Evolutionary conservation across 2,329 filamentous ascomycete genomes (phyloP).

Genomic region (Neonectria faginata): DNA sequence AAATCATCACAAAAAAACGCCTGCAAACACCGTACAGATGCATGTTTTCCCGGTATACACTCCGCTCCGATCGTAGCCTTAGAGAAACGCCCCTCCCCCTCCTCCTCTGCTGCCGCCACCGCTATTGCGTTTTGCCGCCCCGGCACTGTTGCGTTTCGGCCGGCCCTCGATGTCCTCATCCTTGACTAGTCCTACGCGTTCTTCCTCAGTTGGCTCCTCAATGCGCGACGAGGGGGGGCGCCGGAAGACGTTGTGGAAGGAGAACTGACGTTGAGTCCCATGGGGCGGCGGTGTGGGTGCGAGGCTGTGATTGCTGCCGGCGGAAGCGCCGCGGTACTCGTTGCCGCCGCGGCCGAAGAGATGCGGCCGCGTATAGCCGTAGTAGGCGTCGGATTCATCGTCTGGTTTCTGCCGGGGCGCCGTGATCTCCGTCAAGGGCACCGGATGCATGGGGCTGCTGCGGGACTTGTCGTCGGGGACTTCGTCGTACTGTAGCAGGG

Average conservation of each 20-base stretch:
- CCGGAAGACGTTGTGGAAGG: constrained; percentile 86
- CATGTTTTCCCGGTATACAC: constrained; percentile 27
- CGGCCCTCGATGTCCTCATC: constrained; percentile 53
- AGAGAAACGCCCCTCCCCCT: constrained; percentile 34
- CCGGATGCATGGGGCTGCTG: constrained; percentile 68
- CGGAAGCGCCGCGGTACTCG: constrained; percentile 62
- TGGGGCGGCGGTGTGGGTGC: constrained; percentile 73
- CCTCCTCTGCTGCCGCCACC: constrained; percentile 1
- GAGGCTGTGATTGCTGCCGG: constrained; percentile 54
- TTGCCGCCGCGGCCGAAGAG: constrained; percentile 61
- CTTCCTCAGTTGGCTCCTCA: constrained; percentile 77
- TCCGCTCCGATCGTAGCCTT: constrained; percentile 19
- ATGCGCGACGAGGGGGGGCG: constrained; percentile 50
- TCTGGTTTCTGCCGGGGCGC: constrained; percentile 60
- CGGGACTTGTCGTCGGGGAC: constrained; percentile 57
- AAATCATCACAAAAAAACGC: constrained; percentile 31
- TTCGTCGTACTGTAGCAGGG: constrained; percentile 50
- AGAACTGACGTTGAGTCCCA: constrained; percentile 82
- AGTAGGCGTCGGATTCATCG: constrained; percentile 57
- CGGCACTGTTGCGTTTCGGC: not conserved
- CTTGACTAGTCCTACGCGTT: constrained; percentile 83
- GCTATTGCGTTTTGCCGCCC: not conserved
- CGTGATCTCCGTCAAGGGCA: constrained; percentile 71
- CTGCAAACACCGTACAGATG: constrained; percentile 43
- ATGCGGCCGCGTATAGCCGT: constrained; percentile 55